A percentile compares a stretch with the other conserved stretches of the same genome.
Evolutionary conservation across 208 protist species (phyloP).

Genomic region (Acanthamoeba lenticulata): DNA sequence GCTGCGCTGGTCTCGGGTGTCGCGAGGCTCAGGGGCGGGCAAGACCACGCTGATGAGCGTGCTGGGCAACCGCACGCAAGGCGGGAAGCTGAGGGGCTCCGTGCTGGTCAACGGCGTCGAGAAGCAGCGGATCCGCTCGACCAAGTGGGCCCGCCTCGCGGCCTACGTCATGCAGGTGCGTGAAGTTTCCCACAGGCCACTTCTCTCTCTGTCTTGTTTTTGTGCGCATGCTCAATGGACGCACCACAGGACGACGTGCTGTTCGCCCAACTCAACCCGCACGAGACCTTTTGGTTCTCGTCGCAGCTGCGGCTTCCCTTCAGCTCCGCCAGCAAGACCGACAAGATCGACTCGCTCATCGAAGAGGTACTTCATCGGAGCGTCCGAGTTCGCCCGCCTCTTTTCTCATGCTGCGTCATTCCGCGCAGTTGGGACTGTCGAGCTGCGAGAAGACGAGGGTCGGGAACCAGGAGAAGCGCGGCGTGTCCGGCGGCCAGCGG

Average conservation of each 20-base stretch:
- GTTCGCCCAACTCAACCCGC: not conserved
- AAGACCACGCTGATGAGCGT: conserved; percentile 30
- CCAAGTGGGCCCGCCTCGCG: not conserved
- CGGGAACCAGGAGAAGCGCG: conserved; percentile 30
- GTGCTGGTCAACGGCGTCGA: not conserved
- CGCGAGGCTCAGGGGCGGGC: not conserved
- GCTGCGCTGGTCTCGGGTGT: too few relatives aligned
- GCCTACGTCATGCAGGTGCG: not conserved
- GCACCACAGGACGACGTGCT: conserved; percentile 20
- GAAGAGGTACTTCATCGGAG: not conserved
- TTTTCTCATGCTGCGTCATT: too few relatives aligned
- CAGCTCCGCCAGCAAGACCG: not conserved
- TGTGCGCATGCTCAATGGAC: not conserved
- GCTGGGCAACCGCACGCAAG: not conserved
- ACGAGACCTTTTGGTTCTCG: not conserved
- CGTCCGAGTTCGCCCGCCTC: too few relatives aligned
- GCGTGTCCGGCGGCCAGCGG: conserved; percentile 72
- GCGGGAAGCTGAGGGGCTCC: not conserved
- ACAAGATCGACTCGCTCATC: not conserved
- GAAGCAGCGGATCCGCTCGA: not conserved
- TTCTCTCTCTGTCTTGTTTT: not conserved
- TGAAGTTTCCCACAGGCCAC: not conserved
- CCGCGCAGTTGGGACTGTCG: conserved; percentile 55
- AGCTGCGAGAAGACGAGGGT: conserved; percentile 18
- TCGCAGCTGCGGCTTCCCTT: not conserved